Conservation (phyloP, 768 basidiomycete species). For the Hygrocybe punicea region DNA sequence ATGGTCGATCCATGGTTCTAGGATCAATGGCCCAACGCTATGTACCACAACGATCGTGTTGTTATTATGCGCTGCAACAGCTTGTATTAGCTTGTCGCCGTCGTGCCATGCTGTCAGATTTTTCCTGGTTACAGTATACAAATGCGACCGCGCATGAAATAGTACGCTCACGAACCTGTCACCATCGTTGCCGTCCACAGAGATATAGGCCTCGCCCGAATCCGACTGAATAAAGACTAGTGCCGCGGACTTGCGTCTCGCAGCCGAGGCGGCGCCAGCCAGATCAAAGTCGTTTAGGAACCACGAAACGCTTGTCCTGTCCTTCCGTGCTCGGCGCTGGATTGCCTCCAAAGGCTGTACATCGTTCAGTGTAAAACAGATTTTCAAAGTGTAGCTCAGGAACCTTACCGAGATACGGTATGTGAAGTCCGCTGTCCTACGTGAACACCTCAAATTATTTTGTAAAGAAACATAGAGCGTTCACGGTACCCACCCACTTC, state of each 20-base stretch:
- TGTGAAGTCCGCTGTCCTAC: constrained; percentile 65
- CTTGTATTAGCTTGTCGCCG: constrained; percentile 66
- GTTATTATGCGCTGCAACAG: constrained; percentile 62
- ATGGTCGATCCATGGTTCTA: constrained; percentile 68
- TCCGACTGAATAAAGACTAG: constrained; percentile 81
- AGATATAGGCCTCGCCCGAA: constrained; percentile 81
- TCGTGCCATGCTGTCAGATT: constrained; percentile 74
- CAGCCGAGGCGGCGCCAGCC: constrained; percentile 44
- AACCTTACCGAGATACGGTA: constrained; percentile 69
- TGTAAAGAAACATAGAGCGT: background rate
- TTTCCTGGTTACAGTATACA: constrained; percentile 34
- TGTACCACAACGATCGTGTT: constrained; percentile 73
- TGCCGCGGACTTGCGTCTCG: constrained; percentile 53
- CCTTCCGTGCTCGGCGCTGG: constrained; percentile 63
- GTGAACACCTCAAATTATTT: background rate
- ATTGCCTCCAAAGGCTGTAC: constrained; percentile 75
- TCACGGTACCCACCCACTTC: constrained; percentile 52
- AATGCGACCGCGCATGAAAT: background rate
- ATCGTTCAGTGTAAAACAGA: background rate
- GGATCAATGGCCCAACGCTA: constrained; percentile 56
- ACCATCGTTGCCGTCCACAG: constrained; percentile 74
- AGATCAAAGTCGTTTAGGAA: constrained; percentile 68
- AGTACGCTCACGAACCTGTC: constrained; percentile 47
- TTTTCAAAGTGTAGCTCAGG: background rate
- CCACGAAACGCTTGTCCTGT: constrained; percentile 66